These are phyloP conservation scores for Colletotrichum sublineola DNA, from an alignment of 2,329 filamentous ascomycete species.

Conservation along the genomic window DNA sequence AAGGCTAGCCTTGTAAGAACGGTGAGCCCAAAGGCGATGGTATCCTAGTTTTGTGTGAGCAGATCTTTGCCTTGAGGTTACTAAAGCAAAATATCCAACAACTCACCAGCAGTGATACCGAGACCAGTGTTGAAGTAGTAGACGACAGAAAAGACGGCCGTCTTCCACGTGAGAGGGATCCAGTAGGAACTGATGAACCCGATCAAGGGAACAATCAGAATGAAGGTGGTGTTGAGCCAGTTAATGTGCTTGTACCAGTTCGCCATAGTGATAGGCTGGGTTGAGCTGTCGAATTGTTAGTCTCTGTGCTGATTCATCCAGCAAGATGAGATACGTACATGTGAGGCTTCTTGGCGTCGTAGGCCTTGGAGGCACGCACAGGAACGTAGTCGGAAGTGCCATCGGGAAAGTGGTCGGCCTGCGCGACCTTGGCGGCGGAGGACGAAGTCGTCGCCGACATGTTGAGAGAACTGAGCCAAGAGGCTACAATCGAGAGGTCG, in stretches of 20 bases:
- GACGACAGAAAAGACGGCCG: slow-evolving; percentile 77
- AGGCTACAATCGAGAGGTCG: slow-evolving; percentile 4
- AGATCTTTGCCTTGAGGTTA: too few relatives aligned
- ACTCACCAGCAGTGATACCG: slow-evolving; percentile 81
- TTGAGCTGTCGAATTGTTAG: slow-evolving; percentile 60
- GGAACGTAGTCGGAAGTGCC: slow-evolving; percentile 70
- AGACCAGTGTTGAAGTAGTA: slow-evolving; percentile 90
- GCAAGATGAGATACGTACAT: slow-evolving; percentile 58
- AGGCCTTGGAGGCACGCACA: slow-evolving; percentile 58
- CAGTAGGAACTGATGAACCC: slow-evolving; percentile 83
- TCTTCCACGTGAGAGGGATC: slow-evolving; percentile 80
- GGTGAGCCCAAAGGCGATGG: slow-evolving; percentile 87
- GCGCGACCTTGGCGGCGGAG: slow-evolving; percentile 53
- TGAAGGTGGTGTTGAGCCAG: slow-evolving; percentile 90
- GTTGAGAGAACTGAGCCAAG: slow-evolving; percentile 24
- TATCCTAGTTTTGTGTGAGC: slow-evolving; percentile 46
- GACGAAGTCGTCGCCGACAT: slow-evolving; percentile 49
- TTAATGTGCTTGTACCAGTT: slow-evolving; percentile 96
- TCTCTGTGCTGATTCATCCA: neutral
- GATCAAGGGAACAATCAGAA: slow-evolving; percentile 80
- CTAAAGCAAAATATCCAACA: slow-evolving; percentile 18
- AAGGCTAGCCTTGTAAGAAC: slow-evolving; percentile 81
- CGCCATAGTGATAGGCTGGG: slow-evolving; percentile 80
- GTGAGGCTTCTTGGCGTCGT: slow-evolving; percentile 79
- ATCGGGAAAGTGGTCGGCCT: slow-evolving; percentile 62